Evolutionary conservation across 768 basidiomycete genomes (phyloP), one percentile per base, ranked within the genome.

Genomic region (Suillus luteus): DNA sequence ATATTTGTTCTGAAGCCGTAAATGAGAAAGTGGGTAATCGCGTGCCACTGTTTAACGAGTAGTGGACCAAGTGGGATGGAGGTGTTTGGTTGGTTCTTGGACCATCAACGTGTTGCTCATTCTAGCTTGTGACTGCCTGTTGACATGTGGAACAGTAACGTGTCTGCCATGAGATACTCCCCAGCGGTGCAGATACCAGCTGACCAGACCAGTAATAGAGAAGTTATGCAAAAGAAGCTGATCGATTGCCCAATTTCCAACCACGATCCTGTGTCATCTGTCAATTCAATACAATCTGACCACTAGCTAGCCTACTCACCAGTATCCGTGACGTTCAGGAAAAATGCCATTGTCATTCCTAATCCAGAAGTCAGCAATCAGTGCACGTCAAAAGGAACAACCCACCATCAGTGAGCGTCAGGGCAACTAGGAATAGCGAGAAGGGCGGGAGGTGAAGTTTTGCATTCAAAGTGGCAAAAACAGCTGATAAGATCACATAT

Each of bases 231-330:
- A 76, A 93, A 95, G 77, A 94, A 93, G 58, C 85, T 92, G 72
- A 95, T 93, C 0, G 91, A 88, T 70, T 92, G 90, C 7, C 93
- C 93, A 60, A 94, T 95, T 71, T 95, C 91, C 63, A 95, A 78
- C 93, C 93, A 95, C 3, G 90, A 92, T 0, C 93, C 90, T 84
- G 68, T 41, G 35, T 19, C 24, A 64, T 3, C 43, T 24, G 55
- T 59, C 64, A 51, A 71, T 64, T 60, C 51, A 33, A 65, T 4
- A 33, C 19, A 49, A 38, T 8, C 17, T 31, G 38, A 44, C 43
- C 10, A 37, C 44, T 37, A 22, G 31, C 38, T n/a, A 14, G 17
- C 60, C 35, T 19, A 68, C 77, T 63, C 66, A 87, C 87, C 91
- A 4, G 86, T 91, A 72, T 95, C 92, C 27, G 86, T 87, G 33